phyloP scores from a whole-genome alignment of 768 basidiomycete genomes.

The Phlebiopsis flavidoalba region DNA sequence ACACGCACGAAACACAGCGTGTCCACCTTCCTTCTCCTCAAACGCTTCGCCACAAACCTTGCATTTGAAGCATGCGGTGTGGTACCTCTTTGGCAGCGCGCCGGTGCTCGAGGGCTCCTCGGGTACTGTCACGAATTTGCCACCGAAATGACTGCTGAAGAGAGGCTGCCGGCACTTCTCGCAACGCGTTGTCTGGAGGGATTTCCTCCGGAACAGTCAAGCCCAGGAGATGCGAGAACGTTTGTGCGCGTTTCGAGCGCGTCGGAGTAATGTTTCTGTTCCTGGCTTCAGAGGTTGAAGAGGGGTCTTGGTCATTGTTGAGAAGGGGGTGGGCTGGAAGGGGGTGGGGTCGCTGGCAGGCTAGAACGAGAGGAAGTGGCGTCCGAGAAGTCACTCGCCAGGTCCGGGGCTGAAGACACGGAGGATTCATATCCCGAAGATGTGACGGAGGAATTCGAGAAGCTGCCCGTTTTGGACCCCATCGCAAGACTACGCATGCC shows the following conservation, averaged over 20 bases:
- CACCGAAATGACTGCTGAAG: constrained; percentile 51
- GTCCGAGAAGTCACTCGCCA: constrained; percentile 59
- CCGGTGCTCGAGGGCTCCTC: constrained; percentile 34
- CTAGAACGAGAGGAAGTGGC: constrained; percentile 44
- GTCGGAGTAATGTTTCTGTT: constrained; percentile 18
- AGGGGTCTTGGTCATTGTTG: constrained; percentile 4
- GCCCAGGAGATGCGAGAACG: constrained; percentile 10
- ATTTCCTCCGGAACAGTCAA: constrained; percentile 27
- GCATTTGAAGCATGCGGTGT: constrained; percentile 75
- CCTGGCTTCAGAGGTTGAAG: background rate
- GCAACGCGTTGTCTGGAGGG: constrained; percentile 44
- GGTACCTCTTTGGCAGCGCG: constrained; percentile 55
- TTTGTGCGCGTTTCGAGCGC: constrained; percentile 18
- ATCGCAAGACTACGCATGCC: background rate
- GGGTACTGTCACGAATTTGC: constrained; percentile 70
- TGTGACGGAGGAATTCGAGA: background rate
- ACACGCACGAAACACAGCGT: constrained; percentile 69
- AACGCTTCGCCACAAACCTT: constrained; percentile 59
- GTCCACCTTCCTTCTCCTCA: constrained; percentile 53
- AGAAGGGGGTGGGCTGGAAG: constrained; percentile 29
- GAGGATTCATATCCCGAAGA: constrained; percentile 25
- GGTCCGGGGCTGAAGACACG: constrained; percentile 50
- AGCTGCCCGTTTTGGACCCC: background rate
- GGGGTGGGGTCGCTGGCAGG: constrained; percentile 46
- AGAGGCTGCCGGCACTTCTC: constrained; percentile 54